Conservation (phyloP, 2,329 filamentous ascomycete species). For the Claviceps sp. region DNA sequence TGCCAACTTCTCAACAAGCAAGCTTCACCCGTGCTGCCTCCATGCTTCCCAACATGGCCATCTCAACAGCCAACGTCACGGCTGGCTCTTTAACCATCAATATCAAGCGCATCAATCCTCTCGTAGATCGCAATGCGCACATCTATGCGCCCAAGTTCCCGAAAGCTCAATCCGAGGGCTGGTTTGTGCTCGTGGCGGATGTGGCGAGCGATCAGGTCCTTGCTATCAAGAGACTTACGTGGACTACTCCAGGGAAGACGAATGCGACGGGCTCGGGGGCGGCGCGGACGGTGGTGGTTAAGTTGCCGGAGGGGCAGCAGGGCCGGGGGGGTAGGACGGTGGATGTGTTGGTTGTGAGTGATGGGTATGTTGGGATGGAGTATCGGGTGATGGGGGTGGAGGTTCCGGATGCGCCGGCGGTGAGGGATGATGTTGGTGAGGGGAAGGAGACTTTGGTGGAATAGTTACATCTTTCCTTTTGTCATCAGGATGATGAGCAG, state of each 20-base stretch:
- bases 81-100: slow-evolving; percentile 48
- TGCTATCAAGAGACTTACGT: slow-evolving; percentile 74
- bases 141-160: slow-evolving; percentile 85
- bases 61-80: slow-evolving; percentile 48
- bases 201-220: slow-evolving; percentile 59
- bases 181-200: slow-evolving; percentile 70
- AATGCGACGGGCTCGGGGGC: slow-evolving; percentile 34
- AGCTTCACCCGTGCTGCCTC: slow-evolving; percentile 46
- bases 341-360: slow-evolving; percentile 68
- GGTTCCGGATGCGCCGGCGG: slow-evolving; percentile 35
- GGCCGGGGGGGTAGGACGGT: slow-evolving; percentile 38
- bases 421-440: slow-evolving; percentile 33
- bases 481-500: no score
- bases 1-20: slow-evolving; percentile 28
- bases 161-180: slow-evolving; percentile 88
- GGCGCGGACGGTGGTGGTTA: slow-evolving; percentile 32
- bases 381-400: slow-evolving; percentile 34
- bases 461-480: not conserved
- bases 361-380: slow-evolving; percentile 71
- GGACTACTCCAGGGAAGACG: slow-evolving; percentile 36
- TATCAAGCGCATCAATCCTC: slow-evolving; percentile 53
- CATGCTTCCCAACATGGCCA: slow-evolving; percentile 53
- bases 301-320: slow-evolving; percentile 38
- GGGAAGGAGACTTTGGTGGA: slow-evolving; percentile 6
- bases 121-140: slow-evolving; percentile 51